Evolutionary conservation across 305 asterid species (phyloP).

Genomic region (Solanum hybrid): DNA sequence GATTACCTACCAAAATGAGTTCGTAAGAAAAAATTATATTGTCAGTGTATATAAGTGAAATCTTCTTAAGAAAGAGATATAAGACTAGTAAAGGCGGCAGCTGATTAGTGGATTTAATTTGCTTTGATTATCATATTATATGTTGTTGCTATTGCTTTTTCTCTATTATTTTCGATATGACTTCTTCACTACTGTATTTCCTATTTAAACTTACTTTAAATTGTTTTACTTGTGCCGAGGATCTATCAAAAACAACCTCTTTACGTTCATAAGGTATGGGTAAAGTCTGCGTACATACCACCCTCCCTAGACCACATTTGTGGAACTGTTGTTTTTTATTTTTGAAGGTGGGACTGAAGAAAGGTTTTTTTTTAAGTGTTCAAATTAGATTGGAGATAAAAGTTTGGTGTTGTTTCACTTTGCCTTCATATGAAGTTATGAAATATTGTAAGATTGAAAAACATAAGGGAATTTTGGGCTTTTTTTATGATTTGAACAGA

Average conservation of each 20-base stretch:
- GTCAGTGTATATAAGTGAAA: background rate
- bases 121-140: background rate
- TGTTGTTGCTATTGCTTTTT: background rate
- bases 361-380: background rate
- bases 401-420: conserved; percentile 67
- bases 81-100: background rate
- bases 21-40: background rate
- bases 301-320: background rate
- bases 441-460: background rate
- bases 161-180: background rate
- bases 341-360: background rate
- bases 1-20: background rate
- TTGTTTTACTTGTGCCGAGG: background rate
- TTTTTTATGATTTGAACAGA: background rate
- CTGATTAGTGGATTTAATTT: background rate
- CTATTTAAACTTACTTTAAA: background rate
- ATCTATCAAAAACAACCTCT: background rate
- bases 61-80: background rate
- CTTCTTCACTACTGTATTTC: background rate
- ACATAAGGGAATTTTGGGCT: background rate
- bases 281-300: background rate
- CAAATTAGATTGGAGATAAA: background rate
- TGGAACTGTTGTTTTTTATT: background rate
- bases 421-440: conserved; percentile 53
- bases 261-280: background rate